Evolutionary conservation across 805 yeast genomes (phyloP).

Genomic region (Yarrowia sp.): DNA sequence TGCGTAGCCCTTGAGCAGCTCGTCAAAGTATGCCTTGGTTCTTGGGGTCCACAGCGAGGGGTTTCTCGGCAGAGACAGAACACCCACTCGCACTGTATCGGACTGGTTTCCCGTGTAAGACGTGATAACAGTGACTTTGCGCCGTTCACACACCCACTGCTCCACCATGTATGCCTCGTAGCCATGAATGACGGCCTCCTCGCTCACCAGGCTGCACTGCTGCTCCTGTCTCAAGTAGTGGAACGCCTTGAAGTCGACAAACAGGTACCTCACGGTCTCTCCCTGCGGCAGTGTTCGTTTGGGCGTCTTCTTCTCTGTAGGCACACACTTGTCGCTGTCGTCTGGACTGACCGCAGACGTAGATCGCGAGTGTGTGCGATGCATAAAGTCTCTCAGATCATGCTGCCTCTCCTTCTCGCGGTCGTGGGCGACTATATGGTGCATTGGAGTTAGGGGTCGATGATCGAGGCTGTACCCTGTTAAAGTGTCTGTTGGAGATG

Average conservation of each 20-base stretch:
- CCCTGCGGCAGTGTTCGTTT: neutral
- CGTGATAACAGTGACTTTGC: conserved; percentile 64
- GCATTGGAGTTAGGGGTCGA: too few relatives aligned
- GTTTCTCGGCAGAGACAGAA: conserved; percentile 53
- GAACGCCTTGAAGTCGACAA: conserved; percentile 37
- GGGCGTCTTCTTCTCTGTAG: neutral
- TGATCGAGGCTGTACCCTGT: neutral
- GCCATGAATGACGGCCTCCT: conserved; percentile 57
- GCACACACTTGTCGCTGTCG: conserved; percentile 7
- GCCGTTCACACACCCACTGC: conserved; percentile 84
- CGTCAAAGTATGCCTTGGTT: conserved; percentile 62
- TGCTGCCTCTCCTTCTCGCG: conserved; percentile 3
- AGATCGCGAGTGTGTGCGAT: neutral
- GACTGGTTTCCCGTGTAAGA: conserved; percentile 80
- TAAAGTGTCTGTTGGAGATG: neutral
- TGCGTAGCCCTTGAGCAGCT: conserved; percentile 62
- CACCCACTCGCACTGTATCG: conserved; percentile 61
- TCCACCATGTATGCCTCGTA: conserved; percentile 90
- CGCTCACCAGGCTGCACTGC: conserved; percentile 39
- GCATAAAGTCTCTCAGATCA: neutral
- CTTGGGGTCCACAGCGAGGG: conserved; percentile 49
- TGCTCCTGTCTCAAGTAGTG: conserved; percentile 33
- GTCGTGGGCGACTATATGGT: conserved; percentile 12
- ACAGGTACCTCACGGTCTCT: conserved; percentile 33
- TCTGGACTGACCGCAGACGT: conserved; percentile 8